phyloP scores from a whole-genome alignment of 164 flowering plant genomes.

The Berberis vulgaris region DNA sequence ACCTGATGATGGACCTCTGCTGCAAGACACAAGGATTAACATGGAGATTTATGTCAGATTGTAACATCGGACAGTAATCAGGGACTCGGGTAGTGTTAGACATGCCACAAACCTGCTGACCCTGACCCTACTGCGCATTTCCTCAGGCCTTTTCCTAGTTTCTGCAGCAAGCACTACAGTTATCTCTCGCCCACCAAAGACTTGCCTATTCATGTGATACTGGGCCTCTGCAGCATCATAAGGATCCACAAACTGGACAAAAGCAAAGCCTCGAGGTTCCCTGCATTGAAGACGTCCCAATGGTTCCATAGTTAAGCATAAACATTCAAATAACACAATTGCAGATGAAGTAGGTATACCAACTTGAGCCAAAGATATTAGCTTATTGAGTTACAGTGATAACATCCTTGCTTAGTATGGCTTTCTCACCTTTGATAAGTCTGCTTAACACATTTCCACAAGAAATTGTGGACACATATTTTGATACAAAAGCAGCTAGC shows the following conservation, averaged over 20 bases:
- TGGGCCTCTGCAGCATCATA: conserved; percentile 77
- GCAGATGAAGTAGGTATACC: neutral
- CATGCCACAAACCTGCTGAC: conserved; percentile 22
- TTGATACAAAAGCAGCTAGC: conserved; percentile 26
- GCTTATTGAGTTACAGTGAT: neutral
- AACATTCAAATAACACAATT: neutral
- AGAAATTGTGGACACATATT: neutral
- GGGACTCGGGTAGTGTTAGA: neutral
- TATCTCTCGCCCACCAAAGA: conserved; percentile 70
- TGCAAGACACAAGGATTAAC: neutral
- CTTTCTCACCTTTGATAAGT: conserved; percentile 13
- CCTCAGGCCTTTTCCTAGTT: conserved; percentile 81
- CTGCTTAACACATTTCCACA: conserved; percentile 11
- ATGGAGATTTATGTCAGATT: neutral
- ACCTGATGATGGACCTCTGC: conserved; percentile 39
- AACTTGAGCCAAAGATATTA: neutral
- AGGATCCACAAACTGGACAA: conserved; percentile 86
- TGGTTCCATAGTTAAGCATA: neutral
- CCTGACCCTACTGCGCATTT: conserved; percentile 62
- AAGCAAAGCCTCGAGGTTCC: conserved; percentile 90
- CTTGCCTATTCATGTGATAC: conserved; percentile 68
- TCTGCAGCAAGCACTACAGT: conserved; percentile 82
- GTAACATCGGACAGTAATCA: neutral
- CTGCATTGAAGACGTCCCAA: conserved; percentile 25
- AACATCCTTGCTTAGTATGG: conserved; percentile 14